A percentile compares a stretch with the other conserved stretches of the same genome.
Conservation (phyloP, 345 rosid genomes). For the Mallotus nudiflorus region DNA sequence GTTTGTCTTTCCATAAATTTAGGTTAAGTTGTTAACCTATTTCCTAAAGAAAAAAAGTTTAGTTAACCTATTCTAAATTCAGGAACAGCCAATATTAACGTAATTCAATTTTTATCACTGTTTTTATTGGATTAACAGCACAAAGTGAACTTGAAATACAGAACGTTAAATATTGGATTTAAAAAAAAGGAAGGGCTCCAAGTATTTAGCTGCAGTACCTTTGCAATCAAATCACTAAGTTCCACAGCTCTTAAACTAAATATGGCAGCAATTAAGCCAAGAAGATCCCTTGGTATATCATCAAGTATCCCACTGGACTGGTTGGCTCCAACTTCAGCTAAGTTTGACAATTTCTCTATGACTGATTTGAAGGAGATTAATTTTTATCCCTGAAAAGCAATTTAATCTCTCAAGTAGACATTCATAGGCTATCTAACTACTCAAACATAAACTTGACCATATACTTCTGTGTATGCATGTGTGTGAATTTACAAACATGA, state of each 20-base stretch:
- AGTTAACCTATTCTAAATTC: no score
- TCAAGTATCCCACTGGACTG: conserved; percentile 53
- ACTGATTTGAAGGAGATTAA: conserved; percentile 60
- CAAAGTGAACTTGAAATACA: background rate
- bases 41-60: no score
- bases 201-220: conserved; percentile 51
- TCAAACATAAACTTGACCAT: no score
- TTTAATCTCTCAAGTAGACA: conserved; percentile 18
- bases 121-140: no score
- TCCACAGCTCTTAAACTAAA: conserved; percentile 60
- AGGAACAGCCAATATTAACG: no score
- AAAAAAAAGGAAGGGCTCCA: conserved; percentile 5
- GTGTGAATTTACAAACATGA: no score
- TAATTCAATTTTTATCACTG: no score
- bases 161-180: background rate
- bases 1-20: no score
- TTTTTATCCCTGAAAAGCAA: conserved; percentile 64
- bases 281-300: conserved; percentile 65
- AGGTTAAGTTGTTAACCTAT: no score
- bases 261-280: conserved; percentile 55
- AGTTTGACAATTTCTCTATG: conserved; percentile 80
- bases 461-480: no score
- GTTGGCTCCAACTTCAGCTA: conserved; percentile 72
- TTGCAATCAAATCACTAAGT: conserved; percentile 57
- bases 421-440: conserved; percentile 6